Evolutionary conservation across 1,284 basidiomycete genomes (phyloP).

Genomic region (Stygiomarasmius scandens): DNA sequence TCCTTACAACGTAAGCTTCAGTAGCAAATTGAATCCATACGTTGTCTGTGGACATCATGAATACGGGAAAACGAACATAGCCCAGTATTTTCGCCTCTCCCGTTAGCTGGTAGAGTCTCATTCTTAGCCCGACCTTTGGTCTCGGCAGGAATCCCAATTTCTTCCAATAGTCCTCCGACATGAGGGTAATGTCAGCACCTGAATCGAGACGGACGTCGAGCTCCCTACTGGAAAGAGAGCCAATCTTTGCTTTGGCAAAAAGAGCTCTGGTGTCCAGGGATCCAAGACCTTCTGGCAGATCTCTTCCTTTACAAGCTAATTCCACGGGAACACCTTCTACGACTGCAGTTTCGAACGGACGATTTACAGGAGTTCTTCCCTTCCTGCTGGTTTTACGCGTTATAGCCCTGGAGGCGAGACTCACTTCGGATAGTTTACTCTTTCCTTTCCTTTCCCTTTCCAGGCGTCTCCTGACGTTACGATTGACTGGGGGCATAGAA

Average conservation of each 20-base stretch:
- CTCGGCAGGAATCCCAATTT: background rate
- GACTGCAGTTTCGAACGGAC: background rate
- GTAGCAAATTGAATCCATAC: constrained; percentile 15
- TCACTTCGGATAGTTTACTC: no score
- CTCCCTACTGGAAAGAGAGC: background rate
- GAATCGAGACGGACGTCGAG: constrained; percentile 16
- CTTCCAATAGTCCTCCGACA: constrained; percentile 17
- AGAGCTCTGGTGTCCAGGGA: constrained; percentile 1
- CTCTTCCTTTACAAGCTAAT: background rate
- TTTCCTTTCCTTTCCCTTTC: no score
- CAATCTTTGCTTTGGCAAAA: background rate
- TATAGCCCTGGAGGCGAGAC: no score
- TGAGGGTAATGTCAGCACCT: constrained; percentile 20
- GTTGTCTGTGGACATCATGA: constrained; percentile 1
- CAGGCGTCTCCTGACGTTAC: no score
- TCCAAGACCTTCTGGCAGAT: background rate
- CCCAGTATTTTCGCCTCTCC: constrained; percentile 12
- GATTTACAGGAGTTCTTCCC: no score
- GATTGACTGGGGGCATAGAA: no score
- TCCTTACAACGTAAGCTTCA: constrained; percentile 30
- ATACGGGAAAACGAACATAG: constrained; percentile 13
- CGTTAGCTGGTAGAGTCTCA: constrained; percentile 1
- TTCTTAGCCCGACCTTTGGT: constrained; percentile 12
- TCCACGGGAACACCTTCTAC: background rate
- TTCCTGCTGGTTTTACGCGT: no score